Conservation (phyloP, 2,329 filamentous ascomycete species). For the Capronia epimyces region DNA sequence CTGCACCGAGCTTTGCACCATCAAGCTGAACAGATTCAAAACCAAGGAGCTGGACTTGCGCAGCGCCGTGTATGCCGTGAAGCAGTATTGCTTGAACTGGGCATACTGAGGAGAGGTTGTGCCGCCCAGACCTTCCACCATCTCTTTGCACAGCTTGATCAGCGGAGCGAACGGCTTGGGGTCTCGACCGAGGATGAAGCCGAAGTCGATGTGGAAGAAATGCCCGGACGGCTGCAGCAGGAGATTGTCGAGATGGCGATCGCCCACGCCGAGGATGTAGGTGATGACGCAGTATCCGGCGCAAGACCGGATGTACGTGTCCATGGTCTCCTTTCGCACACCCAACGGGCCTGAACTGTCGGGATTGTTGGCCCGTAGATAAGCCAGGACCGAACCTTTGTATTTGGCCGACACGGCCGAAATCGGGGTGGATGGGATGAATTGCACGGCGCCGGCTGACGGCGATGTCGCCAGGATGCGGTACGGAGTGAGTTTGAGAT, state of each 20-base stretch:
- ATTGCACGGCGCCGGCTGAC: conserved; percentile 84
- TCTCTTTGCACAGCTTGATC: conserved; percentile 95
- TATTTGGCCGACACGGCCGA: conserved; percentile 80
- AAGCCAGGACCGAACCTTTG: conserved; percentile 70
- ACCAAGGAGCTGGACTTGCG: conserved; percentile 87
- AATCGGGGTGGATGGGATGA: conserved; percentile 79
- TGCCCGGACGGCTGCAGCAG: conserved; percentile 82
- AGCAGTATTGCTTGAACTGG: conserved; percentile 91
- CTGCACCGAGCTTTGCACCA: conserved; percentile 96
- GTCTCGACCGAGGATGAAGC: conserved; percentile 93
- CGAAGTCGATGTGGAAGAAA: conserved; percentile 98
- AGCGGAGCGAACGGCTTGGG: conserved; percentile 95
- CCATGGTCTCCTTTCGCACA: conserved; percentile 84
- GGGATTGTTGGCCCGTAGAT: conserved; percentile 82
- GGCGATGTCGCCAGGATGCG: conserved; percentile 91
- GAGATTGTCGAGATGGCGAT: conserved; percentile 92
- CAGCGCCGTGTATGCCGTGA: conserved; percentile 85
- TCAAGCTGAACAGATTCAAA: conserved; percentile 88
- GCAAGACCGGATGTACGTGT: conserved; percentile 92
- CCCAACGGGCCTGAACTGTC: conserved; percentile 75
- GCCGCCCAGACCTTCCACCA: conserved; percentile 98
- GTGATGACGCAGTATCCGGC: conserved; percentile 98
- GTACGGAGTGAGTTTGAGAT: conserved; percentile 91
- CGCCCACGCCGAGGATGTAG: conserved; percentile 91
- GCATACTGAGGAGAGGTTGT: conserved; percentile 72